Conservation (phyloP, 1,284 basidiomycete genomes). For the Ganoderma leucocontextum region DNA sequence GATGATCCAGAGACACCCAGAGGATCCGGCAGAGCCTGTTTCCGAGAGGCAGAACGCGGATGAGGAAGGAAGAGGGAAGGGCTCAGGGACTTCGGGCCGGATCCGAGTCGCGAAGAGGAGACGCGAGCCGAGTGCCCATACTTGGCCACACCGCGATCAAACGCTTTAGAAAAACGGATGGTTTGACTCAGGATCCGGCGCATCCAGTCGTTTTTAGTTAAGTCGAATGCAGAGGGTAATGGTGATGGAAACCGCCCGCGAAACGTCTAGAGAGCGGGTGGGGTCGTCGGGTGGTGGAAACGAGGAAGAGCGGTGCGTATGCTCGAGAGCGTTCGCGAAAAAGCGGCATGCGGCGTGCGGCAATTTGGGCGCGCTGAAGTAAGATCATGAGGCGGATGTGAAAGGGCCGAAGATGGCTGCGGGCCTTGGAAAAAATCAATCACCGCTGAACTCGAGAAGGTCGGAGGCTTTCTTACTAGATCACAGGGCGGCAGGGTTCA, state of each 20-base stretch:
- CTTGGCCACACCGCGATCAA: slow-evolving; percentile 13
- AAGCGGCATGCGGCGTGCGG: background rate
- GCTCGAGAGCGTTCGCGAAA: background rate
- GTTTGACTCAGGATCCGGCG: slow-evolving; percentile 22
- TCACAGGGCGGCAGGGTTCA: slow-evolving; percentile 20
- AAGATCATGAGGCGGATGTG: slow-evolving; percentile 14
- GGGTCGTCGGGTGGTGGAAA: slow-evolving; percentile 6
- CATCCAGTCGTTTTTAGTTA: background rate
- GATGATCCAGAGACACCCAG: slow-evolving; percentile 9
- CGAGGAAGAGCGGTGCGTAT: background rate
- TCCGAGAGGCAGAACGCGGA: slow-evolving; percentile 6
- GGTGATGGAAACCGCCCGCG: slow-evolving; percentile 11
- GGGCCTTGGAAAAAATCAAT: slow-evolving; percentile 15
- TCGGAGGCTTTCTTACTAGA: slow-evolving; percentile 22
- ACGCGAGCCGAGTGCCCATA: slow-evolving; percentile 9
- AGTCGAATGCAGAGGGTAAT: background rate
- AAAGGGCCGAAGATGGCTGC: slow-evolving; percentile 17
- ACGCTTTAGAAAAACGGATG: slow-evolving; percentile 16
- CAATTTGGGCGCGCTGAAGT: background rate
- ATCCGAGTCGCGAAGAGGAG: slow-evolving; percentile 19
- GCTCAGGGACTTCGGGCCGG: slow-evolving; percentile 24
- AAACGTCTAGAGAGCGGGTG: slow-evolving; percentile 12
- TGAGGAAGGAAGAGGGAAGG: background rate
- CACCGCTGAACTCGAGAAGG: slow-evolving; percentile 14
- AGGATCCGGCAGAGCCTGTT: slow-evolving; percentile 13